These are phyloP conservation scores for Cephalotrichum gorgonifer DNA, from an alignment of 2,329 filamentous ascomycete genomes.

Conservation along the genomic window DNA sequence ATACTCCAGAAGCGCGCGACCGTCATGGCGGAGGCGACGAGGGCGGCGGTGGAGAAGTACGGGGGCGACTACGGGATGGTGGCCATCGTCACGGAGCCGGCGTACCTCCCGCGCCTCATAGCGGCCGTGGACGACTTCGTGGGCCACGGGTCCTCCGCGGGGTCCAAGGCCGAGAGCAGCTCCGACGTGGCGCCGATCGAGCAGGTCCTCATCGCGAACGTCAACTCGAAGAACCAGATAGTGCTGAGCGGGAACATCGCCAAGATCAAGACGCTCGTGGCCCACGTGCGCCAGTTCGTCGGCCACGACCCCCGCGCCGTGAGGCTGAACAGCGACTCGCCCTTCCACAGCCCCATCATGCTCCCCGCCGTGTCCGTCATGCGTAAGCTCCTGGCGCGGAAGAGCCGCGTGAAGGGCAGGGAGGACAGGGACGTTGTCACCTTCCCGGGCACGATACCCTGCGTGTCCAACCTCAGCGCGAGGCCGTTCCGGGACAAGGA, in stretches of 20 bases:
- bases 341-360: slow-evolving; percentile 91
- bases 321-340: slow-evolving; percentile 73
- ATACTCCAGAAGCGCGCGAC: slow-evolving; percentile 71
- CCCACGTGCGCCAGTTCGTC: slow-evolving; percentile 78
- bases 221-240: slow-evolving; percentile 95
- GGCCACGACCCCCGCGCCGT: slow-evolving; percentile 88
- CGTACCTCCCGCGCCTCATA: slow-evolving; percentile 60
- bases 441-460: slow-evolving; percentile 66
- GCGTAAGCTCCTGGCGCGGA: slow-evolving; percentile 52
- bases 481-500: slow-evolving; percentile 63
- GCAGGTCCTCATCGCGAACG: slow-evolving; percentile 83
- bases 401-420: slow-evolving; percentile 41
- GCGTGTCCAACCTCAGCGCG: slow-evolving; percentile 79
- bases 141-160: slow-evolving; percentile 37
- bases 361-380: slow-evolving; percentile 69
- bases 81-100: slow-evolving; percentile 77
- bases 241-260: slow-evolving; percentile 82
- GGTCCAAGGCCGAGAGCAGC: slow-evolving; percentile 55
- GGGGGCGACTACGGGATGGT: slow-evolving; percentile 91
- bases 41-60: slow-evolving; percentile 50
- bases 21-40: slow-evolving; percentile 71
- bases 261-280: slow-evolving; percentile 69
- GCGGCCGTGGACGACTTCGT: slow-evolving; percentile 71
- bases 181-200: slow-evolving; percentile 65
- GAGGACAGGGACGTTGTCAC: slow-evolving; percentile 55